phyloP scores from a whole-genome alignment of 2,329 filamentous ascomycete genomes.

The Hyphodiscus sp. region DNA sequence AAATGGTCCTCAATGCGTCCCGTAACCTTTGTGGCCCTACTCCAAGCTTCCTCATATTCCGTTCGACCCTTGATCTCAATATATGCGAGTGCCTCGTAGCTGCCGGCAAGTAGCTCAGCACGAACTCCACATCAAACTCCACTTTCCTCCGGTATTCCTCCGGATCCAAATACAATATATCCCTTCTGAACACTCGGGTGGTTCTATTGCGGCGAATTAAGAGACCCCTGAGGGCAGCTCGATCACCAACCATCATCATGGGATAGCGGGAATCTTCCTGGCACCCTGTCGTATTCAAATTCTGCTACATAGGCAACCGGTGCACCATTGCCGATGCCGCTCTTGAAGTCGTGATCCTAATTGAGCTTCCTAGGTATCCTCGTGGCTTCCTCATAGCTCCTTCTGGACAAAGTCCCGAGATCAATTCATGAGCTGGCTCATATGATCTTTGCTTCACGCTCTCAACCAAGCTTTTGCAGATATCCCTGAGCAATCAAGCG shows the following conservation, averaged over 20 bases:
- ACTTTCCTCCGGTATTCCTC: background rate
- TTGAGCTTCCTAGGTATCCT: background rate
- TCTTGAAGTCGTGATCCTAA: background rate
- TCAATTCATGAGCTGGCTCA: background rate
- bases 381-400: background rate
- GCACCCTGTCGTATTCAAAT: background rate
- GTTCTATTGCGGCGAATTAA: background rate
- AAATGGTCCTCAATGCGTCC: background rate
- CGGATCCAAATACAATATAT: conserved; percentile 7
- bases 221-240: background rate
- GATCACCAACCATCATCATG: background rate
- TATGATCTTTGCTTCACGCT: no score
- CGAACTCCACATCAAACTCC: background rate
- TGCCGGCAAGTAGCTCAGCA: background rate
- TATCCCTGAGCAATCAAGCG: conserved; percentile 91
- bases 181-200: background rate
- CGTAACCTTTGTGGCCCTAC: background rate
- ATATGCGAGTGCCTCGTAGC: conserved; percentile 5
- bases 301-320: background rate
- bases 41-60: background rate
- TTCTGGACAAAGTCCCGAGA: background rate
- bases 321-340: background rate
- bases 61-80: background rate
- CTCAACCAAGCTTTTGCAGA: conserved; percentile 74
- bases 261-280: background rate